A percentile compares a stretch with the other conserved stretches of the same genome.
These are phyloP conservation scores for Daldinia vernicosa DNA, from an alignment of 495 filamentous ascomycete species.

Conservation along the genomic window DNA sequence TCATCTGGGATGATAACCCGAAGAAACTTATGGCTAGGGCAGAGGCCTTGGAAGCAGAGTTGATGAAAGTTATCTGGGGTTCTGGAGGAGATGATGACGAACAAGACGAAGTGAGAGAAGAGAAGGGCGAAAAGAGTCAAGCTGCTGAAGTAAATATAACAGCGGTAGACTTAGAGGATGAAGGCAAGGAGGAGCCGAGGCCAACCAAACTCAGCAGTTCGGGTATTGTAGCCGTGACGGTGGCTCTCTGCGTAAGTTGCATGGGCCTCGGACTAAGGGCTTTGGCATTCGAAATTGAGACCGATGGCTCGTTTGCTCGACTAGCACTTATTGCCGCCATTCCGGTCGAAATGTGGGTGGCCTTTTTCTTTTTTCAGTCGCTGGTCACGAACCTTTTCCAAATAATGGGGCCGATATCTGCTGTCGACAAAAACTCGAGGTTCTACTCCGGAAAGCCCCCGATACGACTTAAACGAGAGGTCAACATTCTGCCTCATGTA, in stretches of 20 bases:
- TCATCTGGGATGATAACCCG: slow-evolving; percentile 75
- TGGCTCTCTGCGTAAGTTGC: slow-evolving; percentile 60
- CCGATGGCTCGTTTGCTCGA: slow-evolving; percentile 60
- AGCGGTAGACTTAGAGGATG: slow-evolving; percentile 52
- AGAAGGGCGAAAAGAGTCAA: slow-evolving; percentile 46
- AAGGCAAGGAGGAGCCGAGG: slow-evolving; percentile 50
- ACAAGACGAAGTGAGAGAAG: slow-evolving; percentile 54
- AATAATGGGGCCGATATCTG: slow-evolving; percentile 66
- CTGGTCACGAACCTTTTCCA: slow-evolving; percentile 65
- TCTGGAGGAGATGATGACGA: slow-evolving; percentile 52
- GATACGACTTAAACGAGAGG: slow-evolving; percentile 55
- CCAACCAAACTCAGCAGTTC: slow-evolving; percentile 61
- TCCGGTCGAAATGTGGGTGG: slow-evolving; percentile 64
- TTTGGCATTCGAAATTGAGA: slow-evolving; percentile 61
- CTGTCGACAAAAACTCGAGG: slow-evolving; percentile 65
- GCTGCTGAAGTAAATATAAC: slow-evolving; percentile 47
- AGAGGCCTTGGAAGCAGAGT: slow-evolving; percentile 56
- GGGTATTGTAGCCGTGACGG: slow-evolving; percentile 58
- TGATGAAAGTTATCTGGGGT: slow-evolving; percentile 67
- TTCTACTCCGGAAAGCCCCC: slow-evolving; percentile 68
- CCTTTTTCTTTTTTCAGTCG: slow-evolving; percentile 71
- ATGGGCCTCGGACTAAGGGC: slow-evolving; percentile 65
- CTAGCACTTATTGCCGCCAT: slow-evolving; percentile 57
- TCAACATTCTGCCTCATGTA: slow-evolving; percentile 66
- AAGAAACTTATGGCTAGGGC: slow-evolving; percentile 61